Conservation (phyloP, 768 basidiomycete genomes). For the Boletales sp. region DNA sequence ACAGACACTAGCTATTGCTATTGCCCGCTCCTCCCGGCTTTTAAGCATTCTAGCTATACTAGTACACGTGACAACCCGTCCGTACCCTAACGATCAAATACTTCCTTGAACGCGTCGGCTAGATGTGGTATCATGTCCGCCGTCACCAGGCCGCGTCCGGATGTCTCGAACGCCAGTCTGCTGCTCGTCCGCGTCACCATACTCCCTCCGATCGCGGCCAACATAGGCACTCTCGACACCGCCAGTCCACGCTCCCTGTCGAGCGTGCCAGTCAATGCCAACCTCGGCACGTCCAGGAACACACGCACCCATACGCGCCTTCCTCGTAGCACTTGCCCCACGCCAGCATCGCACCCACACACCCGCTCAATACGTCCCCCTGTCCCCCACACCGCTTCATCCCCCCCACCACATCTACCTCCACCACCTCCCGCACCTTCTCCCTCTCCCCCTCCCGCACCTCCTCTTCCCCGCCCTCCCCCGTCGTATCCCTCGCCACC, state of each 20-base stretch:
- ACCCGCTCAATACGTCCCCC: slow-evolving; percentile 89
- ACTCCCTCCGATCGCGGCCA: slow-evolving; percentile 84
- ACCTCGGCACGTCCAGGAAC: background rate
- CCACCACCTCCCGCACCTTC: slow-evolving; percentile 55
- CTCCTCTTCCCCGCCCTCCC: slow-evolving; percentile 42
- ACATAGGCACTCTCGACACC: slow-evolving; percentile 66
- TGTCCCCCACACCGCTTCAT: slow-evolving; percentile 94
- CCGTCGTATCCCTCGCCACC: slow-evolving; percentile 73
- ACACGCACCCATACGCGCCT: slow-evolving; percentile 72
- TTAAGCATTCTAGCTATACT: too few species aligned
- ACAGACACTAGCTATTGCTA: too few species aligned
- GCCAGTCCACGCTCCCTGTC: slow-evolving; percentile 53
- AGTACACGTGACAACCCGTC: too few species aligned
- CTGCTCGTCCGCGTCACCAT: slow-evolving; percentile 87
- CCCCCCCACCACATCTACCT: slow-evolving; percentile 72
- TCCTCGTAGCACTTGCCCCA: slow-evolving; percentile 95
- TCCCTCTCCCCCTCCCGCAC: slow-evolving; percentile 48
- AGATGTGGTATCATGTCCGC: slow-evolving; percentile 69
- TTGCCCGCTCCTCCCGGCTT: too few species aligned
- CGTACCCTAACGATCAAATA: too few species aligned
- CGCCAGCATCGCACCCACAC: slow-evolving; percentile 84
- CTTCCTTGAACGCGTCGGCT: slow-evolving; percentile 66
- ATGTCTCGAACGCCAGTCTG: slow-evolving; percentile 65
- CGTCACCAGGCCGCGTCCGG: slow-evolving; percentile 80
- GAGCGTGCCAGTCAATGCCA: slow-evolving; percentile 2